Conservation (phyloP, 1,284 basidiomycete genomes). For the Rhodotorula sp. region DNA sequence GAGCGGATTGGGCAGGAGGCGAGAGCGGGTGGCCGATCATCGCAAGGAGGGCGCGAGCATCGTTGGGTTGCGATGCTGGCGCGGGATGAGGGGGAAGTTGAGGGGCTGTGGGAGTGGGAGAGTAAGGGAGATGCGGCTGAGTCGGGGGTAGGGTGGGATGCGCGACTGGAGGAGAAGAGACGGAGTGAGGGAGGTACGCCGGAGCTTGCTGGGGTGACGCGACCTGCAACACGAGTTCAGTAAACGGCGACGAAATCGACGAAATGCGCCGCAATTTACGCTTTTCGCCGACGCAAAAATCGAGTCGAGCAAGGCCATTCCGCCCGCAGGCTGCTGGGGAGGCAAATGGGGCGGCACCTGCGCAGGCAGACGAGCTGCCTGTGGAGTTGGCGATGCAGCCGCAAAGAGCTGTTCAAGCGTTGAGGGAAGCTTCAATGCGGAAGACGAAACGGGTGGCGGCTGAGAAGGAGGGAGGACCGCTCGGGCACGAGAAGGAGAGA, state of each 20-base stretch:
- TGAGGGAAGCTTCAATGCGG: background rate
- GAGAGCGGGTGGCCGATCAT: conserved; percentile 19
- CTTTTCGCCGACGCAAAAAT: conserved; percentile 51
- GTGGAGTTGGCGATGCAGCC: conserved; percentile 13
- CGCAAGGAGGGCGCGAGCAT: conserved; percentile 25
- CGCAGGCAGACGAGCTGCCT: conserved; percentile 32
- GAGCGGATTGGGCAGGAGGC: background rate
- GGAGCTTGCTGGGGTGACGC: background rate
- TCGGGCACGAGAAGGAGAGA: background rate
- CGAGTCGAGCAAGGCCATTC: conserved; percentile 38
- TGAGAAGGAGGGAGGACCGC: background rate
- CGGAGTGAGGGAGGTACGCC: no score
- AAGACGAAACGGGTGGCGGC: background rate
- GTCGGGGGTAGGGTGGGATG: background rate
- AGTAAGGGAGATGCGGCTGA: background rate
- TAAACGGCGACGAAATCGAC: conserved; percentile 45
- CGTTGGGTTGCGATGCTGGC: background rate
- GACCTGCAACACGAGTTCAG: background rate
- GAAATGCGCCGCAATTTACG: background rate
- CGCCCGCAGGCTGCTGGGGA: conserved; percentile 6
- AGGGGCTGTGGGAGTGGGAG: background rate
- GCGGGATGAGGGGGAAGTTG: background rate
- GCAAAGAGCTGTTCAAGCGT: conserved; percentile 31
- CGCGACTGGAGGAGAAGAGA: background rate
- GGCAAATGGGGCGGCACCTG: conserved; percentile 12